These are phyloP conservation scores for Ceratobasidium sp. DNA, from an alignment of 1,284 basidiomycete genomes.

Conservation along the genomic window DNA sequence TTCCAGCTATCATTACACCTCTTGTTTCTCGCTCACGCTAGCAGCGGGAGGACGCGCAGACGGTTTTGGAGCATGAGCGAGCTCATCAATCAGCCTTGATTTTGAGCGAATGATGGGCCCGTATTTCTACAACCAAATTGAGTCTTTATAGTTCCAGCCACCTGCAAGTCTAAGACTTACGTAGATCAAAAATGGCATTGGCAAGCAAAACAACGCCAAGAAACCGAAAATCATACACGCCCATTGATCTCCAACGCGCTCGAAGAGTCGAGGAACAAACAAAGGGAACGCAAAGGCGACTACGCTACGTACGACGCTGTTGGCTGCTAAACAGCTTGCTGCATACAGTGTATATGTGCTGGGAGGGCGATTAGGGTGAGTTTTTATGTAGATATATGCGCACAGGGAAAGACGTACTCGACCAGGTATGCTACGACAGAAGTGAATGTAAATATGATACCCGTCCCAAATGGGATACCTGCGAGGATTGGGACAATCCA, in stretches of 20 bases:
- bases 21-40: neutral
- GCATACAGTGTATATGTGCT: constrained; percentile 15
- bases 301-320: constrained; percentile 58
- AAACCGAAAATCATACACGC: constrained; percentile 69
- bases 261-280: constrained; percentile 59
- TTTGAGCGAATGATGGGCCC: constrained; percentile 14
- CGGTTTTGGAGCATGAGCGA: neutral
- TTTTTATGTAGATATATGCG: neutral
- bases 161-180: neutral
- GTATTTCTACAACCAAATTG: neutral
- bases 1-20: neutral
- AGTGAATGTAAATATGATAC: constrained; percentile 57
- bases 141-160: neutral
- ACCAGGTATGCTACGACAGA: constrained; percentile 31
- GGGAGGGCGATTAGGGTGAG: neutral
- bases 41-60: neutral
- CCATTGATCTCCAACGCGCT: constrained; percentile 67
- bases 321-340: constrained; percentile 8
- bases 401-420: neutral
- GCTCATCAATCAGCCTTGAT: constrained; percentile 28
- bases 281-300: constrained; percentile 49
- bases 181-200: constrained; percentile 60
- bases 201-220: constrained; percentile 62
- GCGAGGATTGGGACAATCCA: constrained; percentile 69
- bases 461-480: constrained; percentile 66